Conservation (phyloP, 768 basidiomycete genomes). For the Suillus alpinus region DNA sequence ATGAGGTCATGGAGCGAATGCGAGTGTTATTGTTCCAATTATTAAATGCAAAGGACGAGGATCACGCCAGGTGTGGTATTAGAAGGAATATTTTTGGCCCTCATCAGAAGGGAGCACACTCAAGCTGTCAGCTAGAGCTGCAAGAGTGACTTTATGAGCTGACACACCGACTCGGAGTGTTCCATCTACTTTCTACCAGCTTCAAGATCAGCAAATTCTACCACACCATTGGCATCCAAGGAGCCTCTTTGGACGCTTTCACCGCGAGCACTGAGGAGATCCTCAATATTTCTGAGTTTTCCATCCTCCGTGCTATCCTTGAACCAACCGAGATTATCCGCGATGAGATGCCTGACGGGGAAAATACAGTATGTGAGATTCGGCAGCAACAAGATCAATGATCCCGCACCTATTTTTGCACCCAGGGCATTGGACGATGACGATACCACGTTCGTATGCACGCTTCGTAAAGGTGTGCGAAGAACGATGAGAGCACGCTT, state of each 20-base stretch:
- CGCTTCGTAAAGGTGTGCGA: constrained; percentile 85
- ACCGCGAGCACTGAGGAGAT: constrained; percentile 73
- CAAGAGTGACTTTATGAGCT: background rate
- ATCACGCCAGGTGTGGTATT: background rate
- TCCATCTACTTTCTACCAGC: background rate
- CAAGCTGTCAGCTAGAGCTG: background rate
- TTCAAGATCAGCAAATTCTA: constrained; percentile 46
- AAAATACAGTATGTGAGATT: background rate
- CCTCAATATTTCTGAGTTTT: constrained; percentile 76
- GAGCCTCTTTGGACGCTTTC: constrained; percentile 64
- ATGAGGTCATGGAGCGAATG: background rate
- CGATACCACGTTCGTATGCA: constrained; percentile 85
- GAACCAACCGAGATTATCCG: constrained; percentile 92
- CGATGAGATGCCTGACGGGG: constrained; percentile 70
- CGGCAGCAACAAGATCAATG: background rate
- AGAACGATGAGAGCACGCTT: constrained; percentile 71
- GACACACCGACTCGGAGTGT: background rate
- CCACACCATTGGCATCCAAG: constrained; percentile 45
- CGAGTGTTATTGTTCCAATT: background rate
- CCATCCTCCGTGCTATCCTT: constrained; percentile 76
- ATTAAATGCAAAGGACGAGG: background rate
- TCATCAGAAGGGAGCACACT: background rate
- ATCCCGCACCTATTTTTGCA: constrained; percentile 78
- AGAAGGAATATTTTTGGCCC: background rate
- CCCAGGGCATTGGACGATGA: constrained; percentile 86